Evolutionary conservation across 805 yeast species (phyloP).

Genomic region (Starmerella potacharoeniae): DNA sequence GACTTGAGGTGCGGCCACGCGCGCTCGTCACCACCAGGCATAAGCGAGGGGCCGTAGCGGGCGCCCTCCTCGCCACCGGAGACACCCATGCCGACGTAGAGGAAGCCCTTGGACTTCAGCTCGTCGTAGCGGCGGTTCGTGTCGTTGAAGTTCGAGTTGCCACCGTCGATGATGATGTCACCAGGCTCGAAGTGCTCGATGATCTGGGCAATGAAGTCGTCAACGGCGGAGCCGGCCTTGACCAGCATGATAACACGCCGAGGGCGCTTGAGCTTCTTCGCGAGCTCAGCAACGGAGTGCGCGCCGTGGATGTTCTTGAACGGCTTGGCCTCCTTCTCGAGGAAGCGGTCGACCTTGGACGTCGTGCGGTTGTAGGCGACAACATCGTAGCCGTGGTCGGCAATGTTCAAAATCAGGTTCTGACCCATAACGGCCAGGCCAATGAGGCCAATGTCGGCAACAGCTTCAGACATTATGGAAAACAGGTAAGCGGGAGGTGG

Average conservation of each 20-base stretch:
- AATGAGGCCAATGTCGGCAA: slow-evolving; percentile 92
- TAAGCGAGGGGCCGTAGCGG: slow-evolving; percentile 95
- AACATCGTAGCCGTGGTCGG: slow-evolving; percentile 97
- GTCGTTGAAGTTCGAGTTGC: slow-evolving; percentile 99
- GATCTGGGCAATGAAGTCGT: slow-evolving; percentile 75
- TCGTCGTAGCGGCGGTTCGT: slow-evolving; percentile 92
- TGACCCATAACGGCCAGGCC: slow-evolving; percentile 99
- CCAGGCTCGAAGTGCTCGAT: slow-evolving; percentile 88
- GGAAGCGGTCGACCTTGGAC: slow-evolving; percentile 86
- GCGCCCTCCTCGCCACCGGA: slow-evolving; percentile 99
- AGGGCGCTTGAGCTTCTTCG: slow-evolving; percentile 86
- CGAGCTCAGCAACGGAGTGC: slow-evolving; percentile 77
- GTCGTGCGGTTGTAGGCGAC: slow-evolving; percentile 98
- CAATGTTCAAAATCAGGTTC: slow-evolving; percentile 92
- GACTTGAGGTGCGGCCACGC: slow-evolving; percentile 99
- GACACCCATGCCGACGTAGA: slow-evolving; percentile 97
- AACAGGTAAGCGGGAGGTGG: background rate
- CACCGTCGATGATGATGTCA: slow-evolving; percentile 98
- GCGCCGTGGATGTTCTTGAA: slow-evolving; percentile 87
- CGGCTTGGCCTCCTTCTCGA: slow-evolving; percentile 89
- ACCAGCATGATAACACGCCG: slow-evolving; percentile 89
- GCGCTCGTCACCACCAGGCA: slow-evolving; percentile 98
- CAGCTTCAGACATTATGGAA: slow-evolving; percentile 14
- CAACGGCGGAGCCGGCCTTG: slow-evolving; percentile 95
- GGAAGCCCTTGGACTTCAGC: slow-evolving; percentile 73